Evolutionary conservation across 768 basidiomycete genomes (phyloP), one percentile per base, ranked within the genome.

Genomic region (Boletus fagicola): DNA sequence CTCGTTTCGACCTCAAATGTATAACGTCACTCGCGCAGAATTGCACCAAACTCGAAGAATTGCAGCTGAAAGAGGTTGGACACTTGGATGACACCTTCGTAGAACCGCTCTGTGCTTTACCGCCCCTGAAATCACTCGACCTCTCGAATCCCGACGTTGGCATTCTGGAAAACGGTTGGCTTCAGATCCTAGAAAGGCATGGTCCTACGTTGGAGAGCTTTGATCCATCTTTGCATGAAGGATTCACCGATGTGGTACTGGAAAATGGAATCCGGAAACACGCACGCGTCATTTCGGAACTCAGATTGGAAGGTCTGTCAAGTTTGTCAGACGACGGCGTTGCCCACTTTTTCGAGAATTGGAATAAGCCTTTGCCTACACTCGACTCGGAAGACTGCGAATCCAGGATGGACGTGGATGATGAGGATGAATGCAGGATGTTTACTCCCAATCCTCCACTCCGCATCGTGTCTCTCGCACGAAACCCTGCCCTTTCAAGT

Each of bases 61-160:
- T 99, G 1, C 82, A 90, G 3, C 76, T 99, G 39, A 83, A 84
- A 58, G 91, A 95, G 66, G 72, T 98, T 33, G 92, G 88, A 8
- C 74, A 82, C 59, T 70, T 98, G 55, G 71, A 78, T 52, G 87
- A 93, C 62, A 75, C 73, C 2, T 93, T 89, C 67, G 73, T 91
- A 4, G 73, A 72, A 7, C 72, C 77, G 35, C 72, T 97, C 30
- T 68, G 70, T 28, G 57, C 57, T 16, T 48, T 73, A 10, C 49
- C 72, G 0, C 59, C 68, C 60, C 72, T 94, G 24, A 79, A 74
- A 15, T 74, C 73, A 9, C 78, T 98, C 30, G 92, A 97, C 67
- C 69, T 98, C 6, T 84, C 87, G 3, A 76, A 84, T 48, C 84
- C 88, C 3, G 72, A 77, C 2, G 18, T 82, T 83, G 20, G 83